Base-by-base conservation (phyloP, 441 rosid species). In the Metrosideros polymorpha region DNA sequence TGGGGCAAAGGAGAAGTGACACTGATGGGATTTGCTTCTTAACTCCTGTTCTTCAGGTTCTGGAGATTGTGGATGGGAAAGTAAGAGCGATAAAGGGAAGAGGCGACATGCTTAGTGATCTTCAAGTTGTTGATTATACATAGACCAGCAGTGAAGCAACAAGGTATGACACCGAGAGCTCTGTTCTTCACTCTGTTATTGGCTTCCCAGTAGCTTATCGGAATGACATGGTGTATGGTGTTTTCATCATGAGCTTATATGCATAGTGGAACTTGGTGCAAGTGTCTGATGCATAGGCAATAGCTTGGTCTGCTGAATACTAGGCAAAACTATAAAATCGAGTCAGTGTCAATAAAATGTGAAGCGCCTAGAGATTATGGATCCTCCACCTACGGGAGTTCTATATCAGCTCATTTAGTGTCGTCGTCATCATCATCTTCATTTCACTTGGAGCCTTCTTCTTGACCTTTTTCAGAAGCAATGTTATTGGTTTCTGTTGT, bases 71-170 rank as follows among this genome's bases (percentile, higher is more conserved):
- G 83, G 96, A 91, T 29, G 90, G 92, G 86, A 91, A 91, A 90
- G 96, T 95, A 45, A 94, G 96, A 89, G 98, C 91, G 15, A 87
- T 97, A 91, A 92, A 92, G 85, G 92, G 96, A 90, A 89, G 91
- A 89, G 87, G 85, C 75, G 95, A 91, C 87, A 87, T 43, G 32
- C 56, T 89, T 61, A 87, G 88, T 83, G 95, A 92, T 90, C 92
- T 93, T 88, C 93, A 92, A 29, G 91, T 90, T 79, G 94, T 91
- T 83, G 94, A 95, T 71, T 94, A 91, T 84, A 87, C 91, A 3
- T 94, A 91, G 89, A 87, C 53, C 18, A 53, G 79, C 82, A 75
- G 63, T 85, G 59, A 27, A 88, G 87, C 29, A 42, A 45, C 39
- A 12, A 7, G 84, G 84, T 83, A 51, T 54, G 84, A 18, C 17